These are phyloP conservation scores for Saccharomycopsis amapae DNA, from an alignment of 805 yeast genomes.

Conservation along the genomic window DNA sequence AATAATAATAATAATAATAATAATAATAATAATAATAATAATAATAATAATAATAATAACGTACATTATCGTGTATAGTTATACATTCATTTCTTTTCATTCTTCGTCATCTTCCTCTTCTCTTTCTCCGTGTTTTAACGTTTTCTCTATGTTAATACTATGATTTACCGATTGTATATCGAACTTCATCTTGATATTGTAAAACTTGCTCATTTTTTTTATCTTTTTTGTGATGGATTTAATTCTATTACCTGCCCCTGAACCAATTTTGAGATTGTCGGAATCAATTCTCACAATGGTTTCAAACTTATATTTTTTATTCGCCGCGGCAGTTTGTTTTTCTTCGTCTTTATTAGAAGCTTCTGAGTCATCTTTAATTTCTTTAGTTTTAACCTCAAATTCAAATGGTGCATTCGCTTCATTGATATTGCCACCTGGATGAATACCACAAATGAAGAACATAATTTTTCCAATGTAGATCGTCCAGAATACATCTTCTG, in stretches of 20 bases:
- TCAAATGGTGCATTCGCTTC: conserved; percentile 34
- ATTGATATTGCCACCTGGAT: conserved; percentile 72
- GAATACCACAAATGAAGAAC: conserved; percentile 74
- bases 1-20: no score
- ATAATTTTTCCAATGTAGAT: conserved; percentile 63
- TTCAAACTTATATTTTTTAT: conserved; percentile 14
- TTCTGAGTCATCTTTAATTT: conserved; percentile 3
- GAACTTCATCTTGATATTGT: conserved; percentile 20
- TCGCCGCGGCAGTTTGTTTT: not conserved
- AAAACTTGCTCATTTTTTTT: conserved; percentile 17
- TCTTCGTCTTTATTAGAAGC: not conserved
- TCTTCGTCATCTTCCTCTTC: conserved; percentile 12
- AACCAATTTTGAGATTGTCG: conserved; percentile 19
- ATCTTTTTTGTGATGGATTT: conserved; percentile 19
- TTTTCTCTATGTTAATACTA: not conserved
- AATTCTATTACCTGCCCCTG: conserved; percentile 21
- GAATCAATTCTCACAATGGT: conserved; percentile 14
- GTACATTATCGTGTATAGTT: not conserved
- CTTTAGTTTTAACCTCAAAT: conserved; percentile 18
- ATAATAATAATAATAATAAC: not conserved
- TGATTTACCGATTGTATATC: conserved; percentile 13
- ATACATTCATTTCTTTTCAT: not conserved
- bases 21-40: no score
- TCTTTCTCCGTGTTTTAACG: conserved; percentile 3
- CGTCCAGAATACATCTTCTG: conserved; percentile 62